Evolutionary conservation across 805 yeast species (phyloP), one percentile per base, ranked within the genome.

Genomic region (Priceomyces castillae): DNA sequence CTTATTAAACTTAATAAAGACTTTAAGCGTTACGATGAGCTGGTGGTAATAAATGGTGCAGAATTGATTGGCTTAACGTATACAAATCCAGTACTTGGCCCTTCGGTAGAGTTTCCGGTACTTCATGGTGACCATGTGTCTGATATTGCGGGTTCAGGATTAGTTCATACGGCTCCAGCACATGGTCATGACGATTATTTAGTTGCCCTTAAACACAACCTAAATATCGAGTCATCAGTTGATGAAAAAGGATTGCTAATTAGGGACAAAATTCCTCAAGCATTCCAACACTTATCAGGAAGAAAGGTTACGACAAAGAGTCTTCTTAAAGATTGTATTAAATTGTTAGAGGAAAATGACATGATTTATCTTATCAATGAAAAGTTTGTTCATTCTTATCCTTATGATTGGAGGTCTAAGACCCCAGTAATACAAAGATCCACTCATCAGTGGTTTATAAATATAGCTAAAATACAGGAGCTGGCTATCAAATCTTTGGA

Each of bases 101-200:
- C 56, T 3, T 10, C 66, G 57, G 57, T 51, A 15, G 28, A 30
- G 11, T 77, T 73, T 48, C 95, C 95, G 0, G 65, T 92, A 2
- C 48, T 92, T 2, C 82, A 80, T 44, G 97, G 94, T 4, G 79
- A 76, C 42, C 96, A 90, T 62, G 98, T 95, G 10, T 80, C 88
- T 0, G 77, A 78, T 44, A 52, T 76, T 1, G 81, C 94, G 0
- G 99, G 99, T 62, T 88, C 99, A 0, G 99, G 99, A 2, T 67
- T 94, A 11, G 99, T 94, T 1, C 99, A 94, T 59, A 86, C 89
- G 16, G 98, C 99, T 0, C 98, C 99, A 1, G 98, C 97, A 0
- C 99, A 94, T 61, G 99, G 99, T 55, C 78, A 82, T 54, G 99
- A 94, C 52, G 99, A 94, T 68, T 90, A 87, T 58, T 56, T 83